phyloP scores from a whole-genome alignment of 1,284 basidiomycete genomes.

The Lentinula novae-zelandiae region DNA sequence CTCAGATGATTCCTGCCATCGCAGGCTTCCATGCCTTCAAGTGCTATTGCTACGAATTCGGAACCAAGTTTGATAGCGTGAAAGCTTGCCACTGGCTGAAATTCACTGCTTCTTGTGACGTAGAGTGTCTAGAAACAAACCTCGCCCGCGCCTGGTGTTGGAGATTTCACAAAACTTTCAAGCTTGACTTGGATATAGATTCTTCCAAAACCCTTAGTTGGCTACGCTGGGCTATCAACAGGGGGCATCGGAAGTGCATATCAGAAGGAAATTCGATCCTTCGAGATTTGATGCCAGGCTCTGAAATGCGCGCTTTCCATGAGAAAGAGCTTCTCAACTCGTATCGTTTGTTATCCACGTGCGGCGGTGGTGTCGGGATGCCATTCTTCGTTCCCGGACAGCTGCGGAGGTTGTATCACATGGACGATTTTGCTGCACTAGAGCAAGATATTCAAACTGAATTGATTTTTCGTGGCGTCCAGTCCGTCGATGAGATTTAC shows the following conservation, averaged over 20 bases:
- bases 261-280: neutral
- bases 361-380: conserved; percentile 7
- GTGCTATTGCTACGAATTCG: conserved; percentile 12
- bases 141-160: conserved; percentile 11
- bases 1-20: neutral
- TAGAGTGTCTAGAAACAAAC: conserved; percentile 4
- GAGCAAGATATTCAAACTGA: conserved; percentile 9
- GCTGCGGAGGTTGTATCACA: neutral
- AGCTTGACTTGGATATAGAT: neutral
- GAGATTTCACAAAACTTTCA: conserved; percentile 8
- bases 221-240: conserved; percentile 2
- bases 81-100: conserved; percentile 9
- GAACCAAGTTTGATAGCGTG: conserved; percentile 2
- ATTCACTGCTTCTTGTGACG: neutral
- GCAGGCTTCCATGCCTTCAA: conserved; percentile 11
- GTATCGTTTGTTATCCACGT: neutral
- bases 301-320: neutral
- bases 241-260: conserved; percentile 9
- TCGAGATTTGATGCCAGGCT: neutral
- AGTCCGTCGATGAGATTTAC: conserved; percentile 9
- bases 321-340: neutral
- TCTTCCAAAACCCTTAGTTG: neutral
- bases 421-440: neutral
- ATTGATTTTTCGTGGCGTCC: neutral
- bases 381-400: neutral